Base-by-base conservation (phyloP, 345 rosid species). In the Orychophragmus violaceus region DNA sequence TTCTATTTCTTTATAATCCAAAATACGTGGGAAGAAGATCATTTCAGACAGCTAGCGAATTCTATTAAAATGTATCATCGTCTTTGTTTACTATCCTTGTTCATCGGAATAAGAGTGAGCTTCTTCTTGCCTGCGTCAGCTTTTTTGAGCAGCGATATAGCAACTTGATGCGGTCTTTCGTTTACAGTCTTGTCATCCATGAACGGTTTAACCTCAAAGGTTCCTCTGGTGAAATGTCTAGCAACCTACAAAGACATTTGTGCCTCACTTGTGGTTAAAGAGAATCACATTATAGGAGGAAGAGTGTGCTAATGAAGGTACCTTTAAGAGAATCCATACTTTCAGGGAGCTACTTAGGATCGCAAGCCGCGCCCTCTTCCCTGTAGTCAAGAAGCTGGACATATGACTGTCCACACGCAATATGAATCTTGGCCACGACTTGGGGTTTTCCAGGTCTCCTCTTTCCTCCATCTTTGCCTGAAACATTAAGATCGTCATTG, bases 321-420 rank as follows among this genome's bases (percentile, higher is more conserved):
- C 99, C 97, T 94, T 90, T 61, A 90, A 74, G 68, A 90, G 87
- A 66, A 90, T 78, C 99, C 97, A 90, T 50, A 87, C 99, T 83
- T 88, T 94, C 68, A 90, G 87, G 62, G 99, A 88, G 71, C 97
- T 93, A 55, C 94, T 88, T 78, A 93, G 78, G 71, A 77, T 77
- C 50, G 97, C 97, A 71, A 94, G 91, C 71, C 81, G 79, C 1
- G 94, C 85, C 80, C 81, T 86, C 79, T 85, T 87, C 56, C 97
- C 97, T 0, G 88, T 81, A 62, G 97, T 94, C 77, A 94, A 77
- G 76, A 85, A 90, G 78, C 78, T 76, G 1, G 90, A 85, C 99
- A 94, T 94, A 65, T 88, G 83, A 76, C 81, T 80, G 74, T 94
- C 97, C 59, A 90, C 97, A 66, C 89, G 81, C 64, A 94, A 69